phyloP scores from a whole-genome alignment of 441 rosid genomes.

The Adansonia grandidieri region DNA sequence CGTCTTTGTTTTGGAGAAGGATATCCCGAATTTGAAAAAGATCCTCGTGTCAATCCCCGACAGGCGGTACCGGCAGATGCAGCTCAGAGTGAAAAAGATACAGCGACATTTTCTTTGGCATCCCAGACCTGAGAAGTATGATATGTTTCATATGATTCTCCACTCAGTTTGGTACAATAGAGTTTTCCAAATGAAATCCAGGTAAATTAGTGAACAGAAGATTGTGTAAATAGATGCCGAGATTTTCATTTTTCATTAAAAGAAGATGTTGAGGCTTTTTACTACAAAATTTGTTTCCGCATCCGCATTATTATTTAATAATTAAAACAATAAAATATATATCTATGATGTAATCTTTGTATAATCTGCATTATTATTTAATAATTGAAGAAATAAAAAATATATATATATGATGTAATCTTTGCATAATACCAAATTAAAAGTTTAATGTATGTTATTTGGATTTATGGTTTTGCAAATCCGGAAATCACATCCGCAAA shows the following conservation, averaged over 20 bases:
- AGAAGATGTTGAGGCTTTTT: neutral
- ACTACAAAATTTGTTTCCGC: neutral
- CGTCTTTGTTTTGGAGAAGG: conserved; percentile 76
- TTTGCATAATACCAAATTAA: too few species aligned
- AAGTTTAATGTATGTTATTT: too few species aligned
- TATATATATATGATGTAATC: too few species aligned
- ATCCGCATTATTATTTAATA: too few species aligned
- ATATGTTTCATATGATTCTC: conserved; percentile 86
- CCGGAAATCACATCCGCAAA: too few species aligned
- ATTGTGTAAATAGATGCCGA: neutral
- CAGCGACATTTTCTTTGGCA: conserved; percentile 96
- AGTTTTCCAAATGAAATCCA: conserved; percentile 56
- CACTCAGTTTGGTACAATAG: conserved; percentile 87
- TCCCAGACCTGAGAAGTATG: conserved; percentile 68
- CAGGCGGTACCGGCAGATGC: conserved; percentile 58
- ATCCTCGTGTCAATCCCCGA: conserved; percentile 64
- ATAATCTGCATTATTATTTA: too few species aligned
- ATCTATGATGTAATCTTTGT: too few species aligned
- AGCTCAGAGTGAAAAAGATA: conserved; percentile 72
- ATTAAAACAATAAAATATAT: too few species aligned
- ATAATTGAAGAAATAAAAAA: too few species aligned
- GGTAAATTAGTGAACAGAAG: conserved; percentile 5
- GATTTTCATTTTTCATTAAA: neutral
- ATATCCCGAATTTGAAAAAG: conserved; percentile 73
- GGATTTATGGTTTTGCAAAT: too few species aligned